Evolutionary conservation across 495 filamentous ascomycete genomes (phyloP), one percentile per base, ranked within the genome.

Genomic region (Trichoderma virens): DNA sequence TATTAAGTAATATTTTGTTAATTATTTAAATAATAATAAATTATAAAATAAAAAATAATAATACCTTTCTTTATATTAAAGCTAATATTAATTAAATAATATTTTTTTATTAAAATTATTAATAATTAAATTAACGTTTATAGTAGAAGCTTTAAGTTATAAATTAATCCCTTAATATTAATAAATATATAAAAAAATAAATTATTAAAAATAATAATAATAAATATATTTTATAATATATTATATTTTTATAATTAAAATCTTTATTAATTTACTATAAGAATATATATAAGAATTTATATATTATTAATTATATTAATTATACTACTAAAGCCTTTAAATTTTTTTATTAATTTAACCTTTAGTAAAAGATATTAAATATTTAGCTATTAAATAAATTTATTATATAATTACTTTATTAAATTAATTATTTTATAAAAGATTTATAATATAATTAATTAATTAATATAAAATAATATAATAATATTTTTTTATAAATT

Each of bases 201-300:
- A 27, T 23, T 59, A 59, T 64, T 56, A 64, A 59, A 34, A 20
- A n/a, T 18, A 27, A 59, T 64, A 34, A n/a, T 34, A 34, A 9
- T 60, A 60, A 60, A 23, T 16, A 59, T 34, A 59, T 51, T 35
- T 59, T 64, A 64, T 34, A 64, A 35, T 32, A 64, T 60, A 60
- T 32, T 31, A 31, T 60, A 32, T 7, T 60, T 60, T 43, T 16
- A 11, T 28, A 14, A 43, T 1, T 31, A 34, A 31, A 28, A 64
- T 4, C 16, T 31, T 30, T 64, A 64, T 59, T 28, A 54, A 5
- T 27, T 54, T 5, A 54, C 16, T 7, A 13, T 28, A 5, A 32
- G 16, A 28, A 59, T 25, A 27, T 3, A 23, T 59, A 59, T 14
- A 28, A 25, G n/a, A 28, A 59, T 27, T 7, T 59, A 59, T 25